phyloP scores from a whole-genome alignment of 164 flowering plant species.

The grape (Vitis vinifera) region DNA sequence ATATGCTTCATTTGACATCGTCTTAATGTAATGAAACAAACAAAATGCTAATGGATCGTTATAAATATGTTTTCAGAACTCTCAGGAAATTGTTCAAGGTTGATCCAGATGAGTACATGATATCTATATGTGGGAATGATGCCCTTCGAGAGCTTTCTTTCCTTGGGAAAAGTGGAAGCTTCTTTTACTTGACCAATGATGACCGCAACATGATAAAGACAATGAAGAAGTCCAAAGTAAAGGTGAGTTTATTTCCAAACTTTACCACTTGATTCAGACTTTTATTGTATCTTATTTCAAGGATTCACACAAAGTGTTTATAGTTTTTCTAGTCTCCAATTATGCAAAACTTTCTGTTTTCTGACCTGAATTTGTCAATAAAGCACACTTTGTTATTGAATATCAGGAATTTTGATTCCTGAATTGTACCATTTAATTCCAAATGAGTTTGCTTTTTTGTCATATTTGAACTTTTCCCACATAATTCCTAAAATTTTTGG shows the following conservation, averaged over 20 bases:
- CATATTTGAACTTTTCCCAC: no score
- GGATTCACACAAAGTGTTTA: neutral
- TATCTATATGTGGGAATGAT: slow-evolving; percentile 89
- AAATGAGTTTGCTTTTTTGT: no score
- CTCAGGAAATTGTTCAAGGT: slow-evolving; percentile 86
- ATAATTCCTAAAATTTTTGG: no score
- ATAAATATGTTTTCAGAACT: slow-evolving; percentile 48
- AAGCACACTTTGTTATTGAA: no score
- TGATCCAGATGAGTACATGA: slow-evolving; percentile 94
- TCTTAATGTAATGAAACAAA: no score
- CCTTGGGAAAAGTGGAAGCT: slow-evolving; percentile 95
- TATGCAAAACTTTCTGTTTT: no score
- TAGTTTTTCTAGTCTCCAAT: no score
- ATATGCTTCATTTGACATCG: no score
- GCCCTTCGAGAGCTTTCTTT: slow-evolving; percentile 95
- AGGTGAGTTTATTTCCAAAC: slow-evolving; percentile 37
- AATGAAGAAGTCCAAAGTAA: slow-evolving; percentile 81
- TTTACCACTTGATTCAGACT: neutral
- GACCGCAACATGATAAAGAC: slow-evolving; percentile 89
- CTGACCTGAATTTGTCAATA: no score
- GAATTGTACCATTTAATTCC: no score
- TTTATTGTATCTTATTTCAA: neutral
- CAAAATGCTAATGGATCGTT: neutral
- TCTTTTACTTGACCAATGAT: slow-evolving; percentile 84
- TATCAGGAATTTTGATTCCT: no score